phyloP scores from a whole-genome alignment of 176 grass and related monocot genomes.

The Oryza glumipatula region DNA sequence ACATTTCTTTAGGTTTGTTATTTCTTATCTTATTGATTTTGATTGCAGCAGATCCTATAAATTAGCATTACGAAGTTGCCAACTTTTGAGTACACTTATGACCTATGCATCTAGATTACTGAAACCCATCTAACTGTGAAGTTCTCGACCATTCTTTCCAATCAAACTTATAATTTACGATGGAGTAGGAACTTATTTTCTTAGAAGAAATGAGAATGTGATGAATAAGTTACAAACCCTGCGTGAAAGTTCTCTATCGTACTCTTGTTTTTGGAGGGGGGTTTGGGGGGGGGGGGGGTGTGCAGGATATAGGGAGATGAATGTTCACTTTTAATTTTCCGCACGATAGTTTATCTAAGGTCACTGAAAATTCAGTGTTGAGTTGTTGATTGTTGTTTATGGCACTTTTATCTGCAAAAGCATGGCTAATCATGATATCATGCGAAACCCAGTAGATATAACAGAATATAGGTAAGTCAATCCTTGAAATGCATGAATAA shows the following conservation, averaged over 20 bases:
- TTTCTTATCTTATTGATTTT: slow-evolving; percentile 6
- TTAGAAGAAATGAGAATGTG: neutral
- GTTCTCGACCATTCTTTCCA: slow-evolving; percentile 5
- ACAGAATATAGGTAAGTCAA: neutral
- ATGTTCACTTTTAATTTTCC: neutral
- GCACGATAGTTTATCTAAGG: neutral
- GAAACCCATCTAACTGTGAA: neutral
- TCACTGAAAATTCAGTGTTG: neutral
- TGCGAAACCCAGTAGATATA: neutral
- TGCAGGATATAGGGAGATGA: neutral
- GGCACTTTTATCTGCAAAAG: neutral
- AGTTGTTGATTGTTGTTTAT: neutral
- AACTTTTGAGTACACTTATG: slow-evolving; percentile 18
- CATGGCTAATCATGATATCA: neutral
- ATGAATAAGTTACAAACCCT: neutral
- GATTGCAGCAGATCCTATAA: slow-evolving; percentile 11
- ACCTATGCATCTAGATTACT: neutral
- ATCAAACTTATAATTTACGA: neutral
- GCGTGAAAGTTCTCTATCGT: neutral
- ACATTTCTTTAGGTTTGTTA: slow-evolving; percentile 95
- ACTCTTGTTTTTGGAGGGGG: neutral
- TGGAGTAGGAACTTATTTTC: neutral
- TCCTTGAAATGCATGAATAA: neutral
- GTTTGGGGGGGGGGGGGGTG: no score
- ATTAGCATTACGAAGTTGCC: neutral